Conservation (phyloP, 2,329 filamentous ascomycete species). For the Exophiala mesophila region DNA sequence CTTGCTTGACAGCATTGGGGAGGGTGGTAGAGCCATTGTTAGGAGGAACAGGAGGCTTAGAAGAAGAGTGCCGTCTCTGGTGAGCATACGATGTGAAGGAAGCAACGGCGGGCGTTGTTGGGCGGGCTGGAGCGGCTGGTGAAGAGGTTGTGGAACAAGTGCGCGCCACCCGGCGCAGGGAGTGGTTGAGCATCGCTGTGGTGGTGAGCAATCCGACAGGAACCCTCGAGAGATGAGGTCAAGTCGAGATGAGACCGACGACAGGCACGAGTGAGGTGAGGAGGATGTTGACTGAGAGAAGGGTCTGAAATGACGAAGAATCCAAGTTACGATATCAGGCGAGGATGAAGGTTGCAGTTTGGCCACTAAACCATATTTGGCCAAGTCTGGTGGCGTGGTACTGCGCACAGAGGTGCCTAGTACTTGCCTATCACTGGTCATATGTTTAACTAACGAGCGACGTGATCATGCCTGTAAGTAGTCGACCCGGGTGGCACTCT, state of each 20-base stretch:
- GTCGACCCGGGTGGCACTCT: too few species aligned
- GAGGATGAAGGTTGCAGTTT: neutral
- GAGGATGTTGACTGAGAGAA: neutral
- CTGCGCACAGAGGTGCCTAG: too few species aligned
- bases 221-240: neutral
- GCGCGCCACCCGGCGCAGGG: conserved; percentile 42
- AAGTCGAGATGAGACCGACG: neutral
- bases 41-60: conserved; percentile 43
- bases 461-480: too few species aligned
- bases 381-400: conserved; percentile 2
- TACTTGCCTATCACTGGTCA: too few species aligned
- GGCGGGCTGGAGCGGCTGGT: conserved; percentile 30
- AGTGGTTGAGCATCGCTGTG: conserved; percentile 40
- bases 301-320: neutral
- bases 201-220: neutral
- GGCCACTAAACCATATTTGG: neutral
- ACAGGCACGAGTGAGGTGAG: neutral
- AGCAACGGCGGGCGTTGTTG: conserved; percentile 32
- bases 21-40: conserved; percentile 39
- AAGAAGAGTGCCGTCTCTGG: conserved; percentile 46
- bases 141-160: conserved; percentile 32
- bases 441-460: too few species aligned
- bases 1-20: conserved; percentile 25
- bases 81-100: conserved; percentile 36
- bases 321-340: neutral